Percentiles rank a stretch among this genome's conserved stretches.
phyloP scores from a whole-genome alignment of 257 asterid species.

The Solanum pimpinellifolium region DNA sequence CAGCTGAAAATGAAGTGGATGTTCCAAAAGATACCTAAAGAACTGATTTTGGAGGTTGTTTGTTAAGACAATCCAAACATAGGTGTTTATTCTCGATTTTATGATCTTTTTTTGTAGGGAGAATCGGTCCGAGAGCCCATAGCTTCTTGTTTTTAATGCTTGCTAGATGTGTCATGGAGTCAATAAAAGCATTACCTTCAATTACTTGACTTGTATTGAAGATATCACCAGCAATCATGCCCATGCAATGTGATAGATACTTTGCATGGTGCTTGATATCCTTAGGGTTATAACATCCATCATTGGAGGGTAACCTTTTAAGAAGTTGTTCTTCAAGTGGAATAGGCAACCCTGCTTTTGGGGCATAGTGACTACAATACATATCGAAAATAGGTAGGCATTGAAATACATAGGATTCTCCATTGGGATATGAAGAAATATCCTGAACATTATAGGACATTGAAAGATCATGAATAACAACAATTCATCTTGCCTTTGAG shows the following conservation, averaged over 20 bases:
- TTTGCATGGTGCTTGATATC: neutral
- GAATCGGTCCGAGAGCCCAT: slow-evolving; percentile 47
- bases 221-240: slow-evolving; percentile 18
- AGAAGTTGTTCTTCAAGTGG: slow-evolving; percentile 3
- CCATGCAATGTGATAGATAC: neutral
- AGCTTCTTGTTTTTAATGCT: neutral
- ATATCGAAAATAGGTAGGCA: slow-evolving; percentile 20
- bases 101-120: neutral
- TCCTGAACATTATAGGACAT: slow-evolving; percentile 20
- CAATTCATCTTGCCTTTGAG: neutral
- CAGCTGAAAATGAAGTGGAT: slow-evolving; percentile 13
- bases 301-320: slow-evolving; percentile 6
- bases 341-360: slow-evolving; percentile 12
- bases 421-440: slow-evolving; percentile 6
- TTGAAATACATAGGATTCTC: slow-evolving; percentile 36
- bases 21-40: slow-evolving; percentile 37
- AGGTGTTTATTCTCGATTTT: neutral
- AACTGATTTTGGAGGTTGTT: slow-evolving; percentile 21
- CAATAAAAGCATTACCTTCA: neutral
- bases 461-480: slow-evolving; percentile 14
- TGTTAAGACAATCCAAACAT: slow-evolving; percentile 43
- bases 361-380: neutral
- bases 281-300: neutral
- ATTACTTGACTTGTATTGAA: slow-evolving; percentile 8
- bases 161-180: neutral